Conservation (phyloP, 176 grass and related monocot genomes). For the Raddia guianensis region DNA sequence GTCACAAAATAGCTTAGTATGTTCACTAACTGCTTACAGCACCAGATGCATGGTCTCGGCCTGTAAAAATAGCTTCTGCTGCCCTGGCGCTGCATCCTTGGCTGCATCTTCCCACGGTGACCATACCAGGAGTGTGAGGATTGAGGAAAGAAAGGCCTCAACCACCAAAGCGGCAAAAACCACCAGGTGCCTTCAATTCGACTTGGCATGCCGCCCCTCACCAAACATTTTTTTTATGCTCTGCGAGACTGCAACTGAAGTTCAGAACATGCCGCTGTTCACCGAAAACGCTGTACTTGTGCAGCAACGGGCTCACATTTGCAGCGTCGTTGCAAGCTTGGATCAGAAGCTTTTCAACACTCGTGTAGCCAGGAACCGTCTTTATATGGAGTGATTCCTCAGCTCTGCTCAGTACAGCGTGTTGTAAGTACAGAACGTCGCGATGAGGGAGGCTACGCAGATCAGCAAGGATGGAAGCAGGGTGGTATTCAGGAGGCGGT, state of each 20-base stretch:
- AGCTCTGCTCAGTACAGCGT: conserved; percentile 62
- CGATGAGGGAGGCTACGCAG: conserved; percentile 53
- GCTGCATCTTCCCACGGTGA: background rate
- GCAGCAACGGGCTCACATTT: conserved; percentile 32
- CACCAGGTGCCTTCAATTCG: background rate
- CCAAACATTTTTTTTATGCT: background rate
- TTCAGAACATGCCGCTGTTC: background rate
- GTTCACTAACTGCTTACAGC: background rate
- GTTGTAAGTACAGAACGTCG: conserved; percentile 69
- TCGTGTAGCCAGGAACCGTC: conserved; percentile 9
- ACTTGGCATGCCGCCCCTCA: background rate
- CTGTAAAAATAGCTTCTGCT: background rate
- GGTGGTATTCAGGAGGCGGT: conserved; percentile 61
- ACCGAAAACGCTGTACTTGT: too few species aligned
- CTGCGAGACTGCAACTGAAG: background rate
- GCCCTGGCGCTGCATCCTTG: background rate
- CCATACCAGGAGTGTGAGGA: conserved; percentile 44
- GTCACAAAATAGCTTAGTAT: background rate
- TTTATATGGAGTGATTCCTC: background rate
- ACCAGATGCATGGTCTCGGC: conserved; percentile 7
- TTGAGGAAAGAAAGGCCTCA: conserved; percentile 47
- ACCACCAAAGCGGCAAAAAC: conserved; percentile 37
- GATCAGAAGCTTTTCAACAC: background rate
- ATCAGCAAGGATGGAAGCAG: conserved; percentile 64
- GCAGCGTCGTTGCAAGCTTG: conserved; percentile 29